A percentile compares a stretch with the other conserved stretches of the same genome.
These are phyloP conservation scores for Penicillium sp. DNA, from an alignment of 2,329 filamentous ascomycete species.

Conservation along the genomic window DNA sequence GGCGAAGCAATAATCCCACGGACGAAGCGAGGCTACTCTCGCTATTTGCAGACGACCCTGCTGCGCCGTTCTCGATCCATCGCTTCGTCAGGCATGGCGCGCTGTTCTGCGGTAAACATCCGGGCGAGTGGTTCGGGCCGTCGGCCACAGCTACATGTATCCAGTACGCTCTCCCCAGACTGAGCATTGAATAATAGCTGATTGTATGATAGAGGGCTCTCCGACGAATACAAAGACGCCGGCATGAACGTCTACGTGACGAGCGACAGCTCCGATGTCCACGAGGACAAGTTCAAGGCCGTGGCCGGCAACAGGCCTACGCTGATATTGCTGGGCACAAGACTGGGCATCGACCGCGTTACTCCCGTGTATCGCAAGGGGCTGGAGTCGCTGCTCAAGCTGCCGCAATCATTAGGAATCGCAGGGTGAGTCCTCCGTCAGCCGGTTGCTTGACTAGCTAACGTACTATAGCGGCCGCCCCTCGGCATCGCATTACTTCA, in stretches of 20 bases:
- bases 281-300: conserved; percentile 80
- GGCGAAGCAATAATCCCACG: conserved; percentile 54
- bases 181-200: neutral
- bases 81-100: conserved; percentile 89
- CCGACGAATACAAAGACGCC: conserved; percentile 59
- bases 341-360: conserved; percentile 89
- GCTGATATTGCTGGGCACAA: conserved; percentile 80
- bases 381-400: conserved; percentile 77
- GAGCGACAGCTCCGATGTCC: conserved; percentile 85
- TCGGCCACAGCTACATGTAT: conserved; percentile 93
- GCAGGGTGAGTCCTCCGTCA: conserved; percentile 62
- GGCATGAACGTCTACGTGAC: conserved; percentile 80
- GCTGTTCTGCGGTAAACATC: conserved; percentile 82
- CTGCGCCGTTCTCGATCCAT: conserved; percentile 89
- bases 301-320: conserved; percentile 75
- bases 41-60: conserved; percentile 80
- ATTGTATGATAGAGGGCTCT: conserved; percentile 60
- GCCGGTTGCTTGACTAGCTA: neutral
- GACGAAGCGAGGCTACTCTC: conserved; percentile 70
- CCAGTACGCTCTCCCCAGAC: conserved; percentile 59
- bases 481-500: conserved; percentile 78
- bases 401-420: conserved; percentile 91
- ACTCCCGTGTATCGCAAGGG: conserved; percentile 94
- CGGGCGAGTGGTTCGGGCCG: conserved; percentile 98
- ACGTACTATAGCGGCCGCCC: conserved; percentile 68